Evolutionary conservation across 306 rosid species (phyloP).

Genomic region (Adenanthera pavonina): DNA sequence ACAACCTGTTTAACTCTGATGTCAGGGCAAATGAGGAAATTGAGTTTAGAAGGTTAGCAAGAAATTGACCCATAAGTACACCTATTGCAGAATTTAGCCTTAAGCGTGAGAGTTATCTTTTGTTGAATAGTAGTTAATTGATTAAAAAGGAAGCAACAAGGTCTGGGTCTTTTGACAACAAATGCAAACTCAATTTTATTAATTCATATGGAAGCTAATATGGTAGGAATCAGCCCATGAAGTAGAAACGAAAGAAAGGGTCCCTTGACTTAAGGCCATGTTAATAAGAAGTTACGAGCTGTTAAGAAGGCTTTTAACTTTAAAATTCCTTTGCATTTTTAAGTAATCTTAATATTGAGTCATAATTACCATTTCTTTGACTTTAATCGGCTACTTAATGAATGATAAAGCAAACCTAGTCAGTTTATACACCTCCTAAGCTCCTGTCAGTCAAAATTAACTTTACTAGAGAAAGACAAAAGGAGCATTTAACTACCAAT

Average conservation of each 20-base stretch:
- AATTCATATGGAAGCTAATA: neutral
- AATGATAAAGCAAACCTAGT: neutral
- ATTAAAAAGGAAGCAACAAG: neutral
- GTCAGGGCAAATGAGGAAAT: slow-evolving; percentile 19
- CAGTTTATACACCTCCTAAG: neutral
- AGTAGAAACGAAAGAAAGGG: neutral
- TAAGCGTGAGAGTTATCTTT: neutral
- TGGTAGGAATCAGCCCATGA: neutral
- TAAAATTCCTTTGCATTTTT: neutral
- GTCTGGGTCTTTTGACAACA: neutral
- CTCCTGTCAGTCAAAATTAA: neutral
- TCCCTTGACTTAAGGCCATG: neutral
- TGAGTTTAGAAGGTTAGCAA: neutral
- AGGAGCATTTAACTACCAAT: neutral
- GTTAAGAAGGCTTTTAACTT: neutral
- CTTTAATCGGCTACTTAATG: neutral
- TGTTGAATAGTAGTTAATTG: neutral
- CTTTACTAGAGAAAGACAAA: neutral
- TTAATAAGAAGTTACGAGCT: slow-evolving; percentile 1
- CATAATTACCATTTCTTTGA: neutral
- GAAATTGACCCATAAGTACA: neutral
- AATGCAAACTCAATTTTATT: neutral
- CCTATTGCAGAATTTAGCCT: neutral
- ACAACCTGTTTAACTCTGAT: neutral
- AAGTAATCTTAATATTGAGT: neutral